Base-by-base conservation (phyloP, 805 yeast species). In the Nakazawaea sp. region DNA sequence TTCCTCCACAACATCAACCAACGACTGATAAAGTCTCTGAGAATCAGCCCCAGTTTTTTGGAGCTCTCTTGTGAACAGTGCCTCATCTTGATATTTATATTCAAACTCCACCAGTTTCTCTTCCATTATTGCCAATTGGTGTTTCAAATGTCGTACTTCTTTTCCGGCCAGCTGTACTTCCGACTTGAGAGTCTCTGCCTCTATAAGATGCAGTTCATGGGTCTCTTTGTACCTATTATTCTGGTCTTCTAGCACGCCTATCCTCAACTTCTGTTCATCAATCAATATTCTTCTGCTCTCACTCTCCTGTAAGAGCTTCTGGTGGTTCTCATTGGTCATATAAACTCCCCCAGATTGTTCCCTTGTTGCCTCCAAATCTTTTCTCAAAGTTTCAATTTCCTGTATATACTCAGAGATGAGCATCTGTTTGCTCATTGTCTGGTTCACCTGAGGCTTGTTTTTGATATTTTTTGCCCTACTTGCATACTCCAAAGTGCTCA, bases 401-500 rank as follows among this genome's bases (percentile, higher is more conserved):
- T 66, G 50, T 51, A 72, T 61, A 57, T 69, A 65, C 51, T 81
- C 73, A 49, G 68, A 54, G 49, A 80, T 54, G 49, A 73, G 46
- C 52, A 72, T 48, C 56, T 75, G 68, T 59, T 83, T 72, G 45
- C 85, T 49, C 71, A 85, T 55, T 26, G 70, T 64, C 38, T 72
- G 75, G 10, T 79, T 78, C 32, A 75, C 55, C 63, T 86, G 85
- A 2, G 85, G 85, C 51, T 70, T 76, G 52, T 81, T 81, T 48
- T 74, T 75, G 43, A 88, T 85, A 45, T 76, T 80, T 45, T 86
- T 84, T 2, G 96, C 96, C 43, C 88, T 78, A 36, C 79, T 75
- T 3, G 96, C 96, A 55, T 88, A 88, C 45, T 86, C 92, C 35
- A 88, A 64, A 0, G 96, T 88, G 46, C 92, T 82, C 30, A 81